Evolutionary conservation across 495 filamentous ascomycete genomes (phyloP).

Genomic region (Trichocladium uniseriatum): DNA sequence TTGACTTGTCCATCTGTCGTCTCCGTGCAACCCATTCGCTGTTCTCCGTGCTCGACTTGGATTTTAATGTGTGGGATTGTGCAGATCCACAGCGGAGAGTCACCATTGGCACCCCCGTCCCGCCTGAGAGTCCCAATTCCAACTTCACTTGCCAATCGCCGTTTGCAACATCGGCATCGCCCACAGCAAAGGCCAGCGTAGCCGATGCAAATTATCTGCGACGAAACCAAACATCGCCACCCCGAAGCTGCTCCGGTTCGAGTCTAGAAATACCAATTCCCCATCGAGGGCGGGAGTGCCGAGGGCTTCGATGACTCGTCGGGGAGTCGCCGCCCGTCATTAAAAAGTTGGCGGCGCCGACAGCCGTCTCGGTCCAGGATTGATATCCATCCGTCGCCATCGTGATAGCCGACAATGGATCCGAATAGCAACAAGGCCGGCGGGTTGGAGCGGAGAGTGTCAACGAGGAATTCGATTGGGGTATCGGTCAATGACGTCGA

Average conservation of each 20-base stretch:
- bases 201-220: no score
- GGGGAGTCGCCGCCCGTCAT: slow-evolving; percentile 15
- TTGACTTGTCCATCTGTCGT: slow-evolving; percentile 6
- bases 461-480: slow-evolving; percentile 28
- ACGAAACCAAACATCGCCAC: background rate
- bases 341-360: slow-evolving; percentile 23
- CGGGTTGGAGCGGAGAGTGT: slow-evolving; percentile 29
- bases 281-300: background rate
- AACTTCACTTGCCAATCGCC: slow-evolving; percentile 1
- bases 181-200: background rate
- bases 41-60: slow-evolving; percentile 8
- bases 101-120: slow-evolving; percentile 10
- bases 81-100: background rate
- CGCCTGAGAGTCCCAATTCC: no score
- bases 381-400: background rate
- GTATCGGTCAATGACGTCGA: slow-evolving; percentile 19
- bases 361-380: background rate
- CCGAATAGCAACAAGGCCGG: slow-evolving; percentile 23
- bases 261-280: background rate
- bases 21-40: slow-evolving; percentile 16
- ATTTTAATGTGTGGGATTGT: background rate
- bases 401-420: slow-evolving; percentile 29
- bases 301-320: slow-evolving; percentile 17
- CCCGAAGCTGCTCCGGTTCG: background rate
- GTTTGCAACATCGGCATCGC: background rate